phyloP scores from a whole-genome alignment of 805 yeast species.

The Limtongozyma cylindracea region DNA sequence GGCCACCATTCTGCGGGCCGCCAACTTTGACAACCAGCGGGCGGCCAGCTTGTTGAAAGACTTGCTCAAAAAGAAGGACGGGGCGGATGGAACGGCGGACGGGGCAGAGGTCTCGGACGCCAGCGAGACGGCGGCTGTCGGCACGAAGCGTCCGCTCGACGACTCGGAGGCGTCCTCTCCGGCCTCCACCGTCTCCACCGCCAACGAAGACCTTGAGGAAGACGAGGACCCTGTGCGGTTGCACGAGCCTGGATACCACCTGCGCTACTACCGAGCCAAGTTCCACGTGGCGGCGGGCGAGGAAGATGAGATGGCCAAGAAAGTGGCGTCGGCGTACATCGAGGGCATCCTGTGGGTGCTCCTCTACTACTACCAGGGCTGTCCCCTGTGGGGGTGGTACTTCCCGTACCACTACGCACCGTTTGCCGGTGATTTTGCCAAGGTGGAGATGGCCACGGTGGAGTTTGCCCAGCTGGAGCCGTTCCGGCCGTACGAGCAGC shows the following conservation, averaged over 20 bases:
- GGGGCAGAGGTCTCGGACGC: no score
- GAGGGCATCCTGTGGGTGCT: slow-evolving; percentile 97
- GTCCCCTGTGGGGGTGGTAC: slow-evolving; percentile 98
- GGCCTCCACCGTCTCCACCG: no score
- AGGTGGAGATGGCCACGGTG: slow-evolving; percentile 19
- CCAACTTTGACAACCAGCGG: no score
- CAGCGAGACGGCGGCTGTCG: no score
- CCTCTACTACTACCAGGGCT: slow-evolving; percentile 85
- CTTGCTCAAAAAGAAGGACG: no score
- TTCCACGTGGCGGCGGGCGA: slow-evolving; percentile 32
- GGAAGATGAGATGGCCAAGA: slow-evolving; percentile 21
- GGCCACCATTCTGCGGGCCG: no score
- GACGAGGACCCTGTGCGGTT: slow-evolving; percentile 22
- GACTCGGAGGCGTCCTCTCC: no score
- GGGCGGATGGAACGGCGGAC: no score
- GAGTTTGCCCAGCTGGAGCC: slow-evolving; percentile 49
- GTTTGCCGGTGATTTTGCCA: slow-evolving; percentile 68
- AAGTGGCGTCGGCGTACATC: slow-evolving; percentile 47
- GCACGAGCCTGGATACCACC: slow-evolving; percentile 73
- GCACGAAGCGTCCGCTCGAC: no score
- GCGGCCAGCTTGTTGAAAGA: no score
- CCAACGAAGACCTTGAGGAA: no score
- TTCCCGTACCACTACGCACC: slow-evolving; percentile 97
- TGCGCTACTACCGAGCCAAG: slow-evolving; percentile 58
- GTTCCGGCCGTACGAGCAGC: slow-evolving; percentile 75